These are phyloP conservation scores for Samsoniella hepiali DNA, from an alignment of 2,329 filamentous ascomycete genomes.

Conservation along the genomic window DNA sequence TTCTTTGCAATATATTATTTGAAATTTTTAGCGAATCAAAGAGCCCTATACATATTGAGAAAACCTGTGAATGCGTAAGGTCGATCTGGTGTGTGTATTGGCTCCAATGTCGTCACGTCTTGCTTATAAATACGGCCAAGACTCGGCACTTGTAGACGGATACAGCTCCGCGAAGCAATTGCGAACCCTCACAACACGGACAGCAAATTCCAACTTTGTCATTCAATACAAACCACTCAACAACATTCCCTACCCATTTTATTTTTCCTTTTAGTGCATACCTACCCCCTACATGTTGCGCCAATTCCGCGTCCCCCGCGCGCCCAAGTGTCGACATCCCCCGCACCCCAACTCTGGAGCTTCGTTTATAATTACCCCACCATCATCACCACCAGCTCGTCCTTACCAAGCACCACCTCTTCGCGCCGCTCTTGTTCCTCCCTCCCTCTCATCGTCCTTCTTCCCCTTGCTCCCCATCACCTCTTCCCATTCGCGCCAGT, in stretches of 20 bases:
- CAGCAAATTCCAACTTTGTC: background rate
- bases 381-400: background rate
- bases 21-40: no score
- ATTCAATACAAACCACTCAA: background rate
- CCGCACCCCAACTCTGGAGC: conserved; percentile 7
- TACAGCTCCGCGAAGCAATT: background rate
- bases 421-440: background rate
- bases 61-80: no score
- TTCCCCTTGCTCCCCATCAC: no score
- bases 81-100: conserved; percentile 23
- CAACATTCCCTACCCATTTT: no score
- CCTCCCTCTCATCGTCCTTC: background rate
- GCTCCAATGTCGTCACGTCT: background rate
- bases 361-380: background rate
- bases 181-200: background rate
- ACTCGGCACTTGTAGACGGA: background rate
- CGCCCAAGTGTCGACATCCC: conserved; percentile 4
- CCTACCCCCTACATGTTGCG: no score
- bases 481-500: background rate
- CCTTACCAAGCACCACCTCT: background rate
- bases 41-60: no score
- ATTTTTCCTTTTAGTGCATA: no score
- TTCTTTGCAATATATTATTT: no score
- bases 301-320: background rate
- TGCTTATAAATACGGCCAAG: conserved; percentile 3